phyloP scores from a whole-genome alignment of 495 filamentous ascomycete species.

The Tuber brumale region DNA sequence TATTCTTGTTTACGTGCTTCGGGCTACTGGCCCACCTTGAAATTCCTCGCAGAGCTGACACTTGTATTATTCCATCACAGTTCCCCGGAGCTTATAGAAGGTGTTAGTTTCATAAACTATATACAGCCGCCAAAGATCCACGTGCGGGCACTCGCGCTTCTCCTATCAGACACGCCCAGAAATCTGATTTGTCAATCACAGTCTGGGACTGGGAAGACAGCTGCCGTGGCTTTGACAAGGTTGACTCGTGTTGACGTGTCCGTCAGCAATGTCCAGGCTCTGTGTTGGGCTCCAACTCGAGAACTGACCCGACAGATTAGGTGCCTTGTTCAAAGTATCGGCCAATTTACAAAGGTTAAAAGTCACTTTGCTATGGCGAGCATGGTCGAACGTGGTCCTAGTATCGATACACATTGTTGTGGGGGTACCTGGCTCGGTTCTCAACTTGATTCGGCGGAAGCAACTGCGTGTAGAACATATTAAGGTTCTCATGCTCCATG shows the following conservation, averaged over 20 bases:
- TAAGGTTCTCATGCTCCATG: constrained; percentile 77
- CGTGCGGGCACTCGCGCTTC: constrained; percentile 83
- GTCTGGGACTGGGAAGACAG: constrained; percentile 97
- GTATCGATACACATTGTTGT: constrained; percentile 68
- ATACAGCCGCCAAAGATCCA: constrained; percentile 95
- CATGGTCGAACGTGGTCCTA: constrained; percentile 55
- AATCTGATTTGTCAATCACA: constrained; percentile 98
- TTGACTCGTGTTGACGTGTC: constrained; percentile 72
- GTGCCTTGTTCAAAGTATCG: constrained; percentile 71
- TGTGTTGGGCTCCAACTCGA: constrained; percentile 85
- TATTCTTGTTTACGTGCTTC: not conserved
- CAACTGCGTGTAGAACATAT: constrained; percentile 59
- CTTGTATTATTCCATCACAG: constrained; percentile 30
- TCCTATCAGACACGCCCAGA: constrained; percentile 69
- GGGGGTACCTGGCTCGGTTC: constrained; percentile 91
- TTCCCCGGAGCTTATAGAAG: constrained; percentile 48
- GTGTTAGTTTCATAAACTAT: constrained; percentile 64
- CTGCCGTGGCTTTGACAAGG: constrained; percentile 87
- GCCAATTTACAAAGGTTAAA: constrained; percentile 65
- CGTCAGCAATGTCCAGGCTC: constrained; percentile 67
- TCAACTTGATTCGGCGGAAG: constrained; percentile 71
- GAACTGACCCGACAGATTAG: constrained; percentile 94
- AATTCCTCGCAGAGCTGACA: constrained; percentile 21
- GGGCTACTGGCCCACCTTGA: not conserved
- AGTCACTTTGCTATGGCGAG: constrained; percentile 75